These are phyloP conservation scores for Eimeria falciformis DNA, from an alignment of 169 alveolate genomes.

Conservation along the genomic window DNA sequence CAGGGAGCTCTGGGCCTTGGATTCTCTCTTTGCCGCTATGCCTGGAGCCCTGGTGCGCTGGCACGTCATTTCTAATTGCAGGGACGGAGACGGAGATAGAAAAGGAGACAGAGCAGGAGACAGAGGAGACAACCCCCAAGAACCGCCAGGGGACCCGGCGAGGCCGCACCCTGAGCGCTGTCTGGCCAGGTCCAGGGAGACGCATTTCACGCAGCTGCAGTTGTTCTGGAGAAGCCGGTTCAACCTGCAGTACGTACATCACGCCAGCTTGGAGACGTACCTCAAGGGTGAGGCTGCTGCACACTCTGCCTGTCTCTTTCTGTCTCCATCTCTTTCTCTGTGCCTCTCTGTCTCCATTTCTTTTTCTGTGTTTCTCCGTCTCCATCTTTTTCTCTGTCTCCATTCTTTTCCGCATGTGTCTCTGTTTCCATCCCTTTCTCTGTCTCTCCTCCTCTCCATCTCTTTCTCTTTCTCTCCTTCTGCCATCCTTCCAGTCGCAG, in stretches of 20 bases:
- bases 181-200: background rate
- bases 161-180: background rate
- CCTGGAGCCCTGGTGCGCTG: constrained; percentile 47
- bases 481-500: background rate
- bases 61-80: constrained; percentile 21
- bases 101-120: background rate
- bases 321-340: background rate
- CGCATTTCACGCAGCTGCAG: constrained; percentile 61
- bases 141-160: background rate
- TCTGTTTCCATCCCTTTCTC: background rate
- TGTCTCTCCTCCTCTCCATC: background rate
- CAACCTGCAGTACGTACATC: constrained; percentile 67
- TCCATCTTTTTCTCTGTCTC: background rate
- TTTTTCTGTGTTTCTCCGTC: background rate
- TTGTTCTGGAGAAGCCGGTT: constrained; percentile 50
- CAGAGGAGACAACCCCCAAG: background rate
- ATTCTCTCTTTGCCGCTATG: constrained; percentile 17
- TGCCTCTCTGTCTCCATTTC: background rate
- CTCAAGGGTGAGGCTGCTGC: background rate
- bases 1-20: constrained; percentile 45
- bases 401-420: background rate
- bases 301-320: background rate
- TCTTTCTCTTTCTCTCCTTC: background rate
- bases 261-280: background rate
- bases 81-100: background rate